Base-by-base conservation (phyloP, 306 rosid genomes). In the Acacia crassicarpa region DNA sequence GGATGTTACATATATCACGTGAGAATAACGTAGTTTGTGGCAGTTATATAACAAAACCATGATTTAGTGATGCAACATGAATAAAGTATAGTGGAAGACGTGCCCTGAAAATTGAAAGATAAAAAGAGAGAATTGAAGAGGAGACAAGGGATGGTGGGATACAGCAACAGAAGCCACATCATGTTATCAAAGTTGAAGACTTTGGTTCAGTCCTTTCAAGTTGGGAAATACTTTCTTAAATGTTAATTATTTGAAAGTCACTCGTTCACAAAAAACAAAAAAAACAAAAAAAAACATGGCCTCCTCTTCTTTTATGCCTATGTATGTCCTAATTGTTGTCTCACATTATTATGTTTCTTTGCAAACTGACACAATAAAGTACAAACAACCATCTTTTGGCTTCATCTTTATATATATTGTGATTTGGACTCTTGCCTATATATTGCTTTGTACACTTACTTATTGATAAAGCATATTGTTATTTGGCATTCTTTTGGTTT, bases 91-190 rank as follows among this genome's bases (percentile, higher is more conserved):
- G 62, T 76, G 74, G 48, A 69, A 13, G 41, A 62, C 43, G 65
- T 8, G 54, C 32, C 62, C 15, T 70, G 27, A 78, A 77, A 81
- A 27, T 83, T 86, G 79, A 88, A 73, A 56, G 62, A 58, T 74
- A 65, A 38, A 38, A 8, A 82, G 54, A 73, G 87, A 88, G 81
- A 27, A 77, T 84, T 87, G 75, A 84, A 85, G 58, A 80, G 78
- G 92, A 90, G 98, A 94, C 98, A 94, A 82, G 77, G 27, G 49
- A 22, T 91, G 89, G 97, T 94, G 97, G 98, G 84, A 70, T 77
- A 12, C 65, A 84, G 84, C 77, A 88, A 84, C 80, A 88, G 78
- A 84, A 90, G 87, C 90, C 87, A 85, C 79, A 77, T 61, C 10
- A 4, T 59, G 82, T 85, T 84, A 71, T 79, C 90, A 81, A 90